phyloP scores from a whole-genome alignment of 1,139 yeast genomes.

The Taphrina flavorubra region DNA sequence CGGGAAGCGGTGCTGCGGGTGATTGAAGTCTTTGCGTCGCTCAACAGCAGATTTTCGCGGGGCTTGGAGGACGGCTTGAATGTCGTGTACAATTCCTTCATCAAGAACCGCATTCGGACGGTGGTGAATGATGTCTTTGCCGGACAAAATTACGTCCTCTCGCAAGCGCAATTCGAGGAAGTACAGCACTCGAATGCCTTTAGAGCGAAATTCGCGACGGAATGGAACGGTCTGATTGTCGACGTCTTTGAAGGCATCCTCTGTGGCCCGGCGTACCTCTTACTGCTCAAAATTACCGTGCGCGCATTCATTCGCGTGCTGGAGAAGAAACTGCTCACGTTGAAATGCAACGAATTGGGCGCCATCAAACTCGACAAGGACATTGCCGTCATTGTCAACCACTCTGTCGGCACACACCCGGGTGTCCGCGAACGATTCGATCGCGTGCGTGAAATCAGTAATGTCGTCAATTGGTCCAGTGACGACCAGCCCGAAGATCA shows the following conservation, averaged over 20 bases:
- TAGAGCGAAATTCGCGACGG: slow-evolving; percentile 50
- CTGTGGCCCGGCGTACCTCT: slow-evolving; percentile 59
- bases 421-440: slow-evolving; percentile 38
- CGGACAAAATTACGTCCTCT: slow-evolving; percentile 20
- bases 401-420: background rate
- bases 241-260: slow-evolving; percentile 69
- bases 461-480: slow-evolving; percentile 34
- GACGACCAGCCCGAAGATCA: slow-evolving; percentile 32
- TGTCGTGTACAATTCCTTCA: slow-evolving; percentile 29
- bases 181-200: slow-evolving; percentile 13
- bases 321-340: slow-evolving; percentile 70
- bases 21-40: slow-evolving; percentile 21
- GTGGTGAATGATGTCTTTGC: slow-evolving; percentile 21
- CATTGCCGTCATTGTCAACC: slow-evolving; percentile 66
- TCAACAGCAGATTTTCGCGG: slow-evolving; percentile 23
- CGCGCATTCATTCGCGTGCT: slow-evolving; percentile 59
- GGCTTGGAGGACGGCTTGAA: slow-evolving; percentile 37
- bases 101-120: slow-evolving; percentile 26
- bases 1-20: slow-evolving; percentile 1
- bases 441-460: slow-evolving; percentile 29
- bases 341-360: slow-evolving; percentile 80
- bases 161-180: slow-evolving; percentile 23
- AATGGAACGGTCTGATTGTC: slow-evolving; percentile 54
- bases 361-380: slow-evolving; percentile 85
- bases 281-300: slow-evolving; percentile 63